phyloP scores from a whole-genome alignment of 306 rosid genomes.

The Sesbania bispinosa region DNA sequence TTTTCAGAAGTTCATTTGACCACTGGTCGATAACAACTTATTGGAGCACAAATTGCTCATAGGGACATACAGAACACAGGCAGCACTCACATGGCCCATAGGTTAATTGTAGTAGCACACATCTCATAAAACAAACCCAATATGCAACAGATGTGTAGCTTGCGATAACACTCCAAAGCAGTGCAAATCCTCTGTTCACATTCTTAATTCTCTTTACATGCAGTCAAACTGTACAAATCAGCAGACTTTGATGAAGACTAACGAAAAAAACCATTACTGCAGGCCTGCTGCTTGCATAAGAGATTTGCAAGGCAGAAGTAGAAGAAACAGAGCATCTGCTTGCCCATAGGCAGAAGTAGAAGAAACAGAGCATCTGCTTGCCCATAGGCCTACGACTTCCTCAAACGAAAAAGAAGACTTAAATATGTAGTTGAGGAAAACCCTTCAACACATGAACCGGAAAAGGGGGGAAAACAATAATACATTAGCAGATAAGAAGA shows the following conservation, averaged over 20 bases:
- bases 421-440: slow-evolving; percentile 37
- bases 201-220: slow-evolving; percentile 43
- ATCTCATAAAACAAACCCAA: slow-evolving; percentile 40
- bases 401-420: slow-evolving; percentile 42
- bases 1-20: slow-evolving; percentile 32
- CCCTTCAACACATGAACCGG: slow-evolving; percentile 49
- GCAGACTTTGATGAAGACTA: slow-evolving; percentile 43
- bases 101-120: slow-evolving; percentile 42
- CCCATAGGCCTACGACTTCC: slow-evolving; percentile 34
- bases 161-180: slow-evolving; percentile 40
- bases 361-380: slow-evolving; percentile 45
- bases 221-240: slow-evolving; percentile 41
- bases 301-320: slow-evolving; percentile 48
- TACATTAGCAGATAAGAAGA: slow-evolving; percentile 37
- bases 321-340: slow-evolving; percentile 49
- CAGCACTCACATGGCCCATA: slow-evolving; percentile 40
- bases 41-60: slow-evolving; percentile 37
- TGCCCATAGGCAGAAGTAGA: slow-evolving; percentile 44
- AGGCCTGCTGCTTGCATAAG: slow-evolving; percentile 43
- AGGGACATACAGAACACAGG: slow-evolving; percentile 38
- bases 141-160: slow-evolving; percentile 48
- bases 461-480: slow-evolving; percentile 44
- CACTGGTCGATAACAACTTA: slow-evolving; percentile 29
- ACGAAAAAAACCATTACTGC: slow-evolving; percentile 46
- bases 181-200: slow-evolving; percentile 40